Conservation (phyloP, 1,284 basidiomycete species). For the Melampsora americana region DNA sequence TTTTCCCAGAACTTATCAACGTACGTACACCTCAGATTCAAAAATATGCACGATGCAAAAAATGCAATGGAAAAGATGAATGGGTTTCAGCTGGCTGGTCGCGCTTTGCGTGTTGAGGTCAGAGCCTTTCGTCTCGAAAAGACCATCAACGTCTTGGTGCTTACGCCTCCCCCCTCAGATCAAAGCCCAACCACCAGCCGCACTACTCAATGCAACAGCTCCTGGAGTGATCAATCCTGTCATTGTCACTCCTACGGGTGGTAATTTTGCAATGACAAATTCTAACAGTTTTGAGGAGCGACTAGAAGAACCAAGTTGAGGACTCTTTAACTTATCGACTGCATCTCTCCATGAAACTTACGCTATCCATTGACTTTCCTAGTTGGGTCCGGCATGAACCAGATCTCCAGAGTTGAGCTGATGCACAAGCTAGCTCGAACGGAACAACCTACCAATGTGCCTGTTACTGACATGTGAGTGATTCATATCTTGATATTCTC, state of each 20-base stretch:
- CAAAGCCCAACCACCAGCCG: conserved; percentile 40
- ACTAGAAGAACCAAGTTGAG: conserved; percentile 46
- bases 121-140: background rate
- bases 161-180: conserved; percentile 44
- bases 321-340: background rate
- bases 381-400: conserved; percentile 72
- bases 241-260: conserved; percentile 15
- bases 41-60: conserved; percentile 80
- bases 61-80: conserved; percentile 98
- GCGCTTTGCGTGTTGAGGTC: conserved; percentile 64
- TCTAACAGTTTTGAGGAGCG: conserved; percentile 61
- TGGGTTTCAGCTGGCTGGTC: conserved; percentile 91
- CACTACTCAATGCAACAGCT: conserved; percentile 34
- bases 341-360: conserved; percentile 38
- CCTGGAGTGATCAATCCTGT: conserved; percentile 27
- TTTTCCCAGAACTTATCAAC: background rate
- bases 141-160: background rate
- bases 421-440: conserved; percentile 98
- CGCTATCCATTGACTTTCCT: conserved; percentile 18
- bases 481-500: conserved; percentile 44
- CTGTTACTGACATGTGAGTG: conserved; percentile 53
- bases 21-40: conserved; percentile 63
- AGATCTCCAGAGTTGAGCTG: conserved; percentile 89
- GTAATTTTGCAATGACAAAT: conserved; percentile 70
- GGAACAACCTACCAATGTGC: conserved; percentile 60